phyloP scores from a whole-genome alignment of 139 green algal genomes.

The Volvox africanus region DNA sequence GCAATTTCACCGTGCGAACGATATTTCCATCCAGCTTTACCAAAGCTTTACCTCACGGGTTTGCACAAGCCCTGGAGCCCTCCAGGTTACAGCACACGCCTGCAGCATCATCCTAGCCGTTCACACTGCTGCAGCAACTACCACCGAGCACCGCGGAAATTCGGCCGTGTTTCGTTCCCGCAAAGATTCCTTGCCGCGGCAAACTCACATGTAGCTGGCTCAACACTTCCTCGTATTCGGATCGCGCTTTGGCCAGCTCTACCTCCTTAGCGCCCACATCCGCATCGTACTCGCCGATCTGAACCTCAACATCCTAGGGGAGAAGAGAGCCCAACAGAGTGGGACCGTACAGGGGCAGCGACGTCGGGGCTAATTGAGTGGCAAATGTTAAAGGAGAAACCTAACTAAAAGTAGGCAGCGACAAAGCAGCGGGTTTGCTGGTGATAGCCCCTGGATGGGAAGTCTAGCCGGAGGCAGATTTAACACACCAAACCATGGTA shows the following conservation, averaged over 20 bases:
- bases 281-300: slow-evolving; percentile 62
- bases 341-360: not conserved
- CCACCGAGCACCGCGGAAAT: no score
- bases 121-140: no score
- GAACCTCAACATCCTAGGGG: slow-evolving; percentile 57
- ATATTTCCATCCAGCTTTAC: no score
- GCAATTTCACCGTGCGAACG: no score
- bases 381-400: no score
- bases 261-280: slow-evolving; percentile 60
- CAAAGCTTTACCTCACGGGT: no score
- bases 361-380: not conserved
- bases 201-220: slow-evolving; percentile 31
- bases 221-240: slow-evolving; percentile 49
- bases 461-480: not conserved
- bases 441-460: not conserved
- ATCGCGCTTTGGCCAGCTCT: slow-evolving; percentile 36
- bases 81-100: no score
- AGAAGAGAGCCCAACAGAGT: not conserved
- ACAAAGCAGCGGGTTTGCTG: not conserved
- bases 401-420: not conserved
- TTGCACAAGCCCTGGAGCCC: no score
- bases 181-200: no score
- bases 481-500: not conserved
- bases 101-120: no score
- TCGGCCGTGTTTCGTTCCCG: no score